Base-by-base conservation (phyloP, 306 rosid genomes). In the Abrus pulchellus region DNA sequence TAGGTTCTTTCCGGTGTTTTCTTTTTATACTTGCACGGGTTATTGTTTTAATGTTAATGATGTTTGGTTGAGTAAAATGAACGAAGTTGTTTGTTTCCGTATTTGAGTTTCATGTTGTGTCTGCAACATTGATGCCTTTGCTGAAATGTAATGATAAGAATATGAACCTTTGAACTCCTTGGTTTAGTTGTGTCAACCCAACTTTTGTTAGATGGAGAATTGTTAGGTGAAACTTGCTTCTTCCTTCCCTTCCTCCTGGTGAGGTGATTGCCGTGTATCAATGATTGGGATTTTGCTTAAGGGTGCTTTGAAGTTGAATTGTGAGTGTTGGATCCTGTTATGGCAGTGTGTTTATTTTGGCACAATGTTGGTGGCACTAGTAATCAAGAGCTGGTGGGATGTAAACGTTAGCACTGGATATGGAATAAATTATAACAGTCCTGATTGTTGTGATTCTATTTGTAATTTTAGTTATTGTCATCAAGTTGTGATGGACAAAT, bases 181-280 rank as follows among this genome's bases (percentile, higher is more conserved):
- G 7, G 0, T 34, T 62, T 34, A 11, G 40, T 41, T 47, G 48
- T 45, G 49, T 27, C 44, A 5, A 45, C 44, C 65, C 13, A 5
- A 48, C 28, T 2, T 45, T 36, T 71, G 34, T 48, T 71, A 10
- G 47, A 29, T 14, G 69, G 40, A 45, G 52, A 79, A 30, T 34
- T 64, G 12, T 64, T 52, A 1, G 12, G 50, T 52, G 68, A 54
- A 80, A 73, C 20, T 32, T 53, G 47, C 71, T 10, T 76, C 41
- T 28, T 38, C 53, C 52, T 28, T 38, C 53, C 52, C 48, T 10
- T 7, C 76, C 6, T 9, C 8, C 20, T 1, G 36, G 5, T 62
- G 28, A 14, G 54, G 75, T 54, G 75, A 81, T 53, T 80, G 66
- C 28, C 9, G 11, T 80, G 79, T 9, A 20, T 73, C 50, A 2